Percentiles rank a stretch among this genome's conserved stretches.
These are phyloP conservation scores for Aspergillus sp. DNA, from an alignment of 2,329 filamentous ascomycete genomes.

Conservation along the genomic window DNA sequence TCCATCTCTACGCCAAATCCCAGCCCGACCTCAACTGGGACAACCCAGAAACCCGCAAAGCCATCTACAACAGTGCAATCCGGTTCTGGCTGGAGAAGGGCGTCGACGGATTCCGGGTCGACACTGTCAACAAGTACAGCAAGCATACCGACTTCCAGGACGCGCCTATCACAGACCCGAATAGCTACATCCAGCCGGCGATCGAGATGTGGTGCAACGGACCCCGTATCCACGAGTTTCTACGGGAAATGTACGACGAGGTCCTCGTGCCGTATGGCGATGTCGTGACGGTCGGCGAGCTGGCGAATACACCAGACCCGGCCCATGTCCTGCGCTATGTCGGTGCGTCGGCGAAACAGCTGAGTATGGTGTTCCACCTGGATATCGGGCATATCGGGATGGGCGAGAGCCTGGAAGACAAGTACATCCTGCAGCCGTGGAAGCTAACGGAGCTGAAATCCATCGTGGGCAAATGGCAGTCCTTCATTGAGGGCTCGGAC, in stretches of 20 bases:
- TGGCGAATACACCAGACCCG: slow-evolving; percentile 56
- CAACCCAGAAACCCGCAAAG: slow-evolving; percentile 62
- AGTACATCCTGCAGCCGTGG: neutral
- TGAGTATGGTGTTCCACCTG: slow-evolving; percentile 65
- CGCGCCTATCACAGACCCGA: slow-evolving; percentile 33
- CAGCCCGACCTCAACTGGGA: slow-evolving; percentile 87
- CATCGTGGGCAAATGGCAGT: neutral
- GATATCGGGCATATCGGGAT: neutral
- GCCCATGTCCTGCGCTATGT: slow-evolving; percentile 55
- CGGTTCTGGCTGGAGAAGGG: slow-evolving; percentile 76
- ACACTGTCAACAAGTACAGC: slow-evolving; percentile 71
- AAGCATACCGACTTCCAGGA: slow-evolving; percentile 58
- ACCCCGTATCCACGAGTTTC: neutral
- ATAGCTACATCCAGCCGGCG: slow-evolving; percentile 25
- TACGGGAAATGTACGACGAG: neutral
- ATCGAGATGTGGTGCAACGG: neutral
- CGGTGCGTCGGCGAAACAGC: slow-evolving; percentile 55
- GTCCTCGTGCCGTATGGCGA: slow-evolving; percentile 53
- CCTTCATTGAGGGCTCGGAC: neutral
- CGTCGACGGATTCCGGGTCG: slow-evolving; percentile 70
- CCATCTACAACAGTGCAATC: slow-evolving; percentile 64
- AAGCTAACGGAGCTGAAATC: neutral
- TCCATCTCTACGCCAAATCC: slow-evolving; percentile 70
- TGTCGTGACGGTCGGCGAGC: slow-evolving; percentile 58
- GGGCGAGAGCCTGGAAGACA: neutral